Evolutionary conservation across 805 yeast species (phyloP).

Genomic region (Yarrowia sp.): DNA sequence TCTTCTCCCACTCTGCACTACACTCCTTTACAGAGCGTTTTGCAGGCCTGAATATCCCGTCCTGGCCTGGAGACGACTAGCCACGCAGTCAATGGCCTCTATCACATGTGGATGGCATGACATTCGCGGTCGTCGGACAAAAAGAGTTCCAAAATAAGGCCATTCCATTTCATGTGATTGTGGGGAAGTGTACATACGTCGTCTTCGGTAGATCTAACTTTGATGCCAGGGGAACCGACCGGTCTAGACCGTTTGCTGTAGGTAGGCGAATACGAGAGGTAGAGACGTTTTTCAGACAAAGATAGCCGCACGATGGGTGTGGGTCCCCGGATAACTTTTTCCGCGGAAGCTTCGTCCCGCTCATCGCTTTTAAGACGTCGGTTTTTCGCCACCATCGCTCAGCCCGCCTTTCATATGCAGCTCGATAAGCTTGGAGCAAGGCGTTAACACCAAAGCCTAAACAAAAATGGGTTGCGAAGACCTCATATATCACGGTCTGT

Average conservation of each 20-base stretch:
- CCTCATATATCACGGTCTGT: background rate
- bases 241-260: background rate
- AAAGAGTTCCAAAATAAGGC: background rate
- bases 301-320: too few species aligned
- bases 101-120: conserved; percentile 3
- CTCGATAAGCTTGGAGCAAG: background rate
- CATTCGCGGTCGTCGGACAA: background rate
- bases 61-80: background rate
- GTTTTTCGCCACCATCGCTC: background rate
- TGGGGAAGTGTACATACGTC: background rate
- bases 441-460: background rate
- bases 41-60: background rate
- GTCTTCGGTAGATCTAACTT: background rate
- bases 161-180: background rate
- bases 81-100: background rate
- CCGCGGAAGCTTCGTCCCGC: too few species aligned
- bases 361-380: background rate
- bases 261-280: too few species aligned
- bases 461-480: background rate
- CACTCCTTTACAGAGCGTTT: background rate
- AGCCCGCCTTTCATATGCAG: conserved; percentile 4
- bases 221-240: background rate
- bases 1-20: background rate
- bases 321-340: too few species aligned
- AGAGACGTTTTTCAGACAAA: too few species aligned